These are phyloP conservation scores for Pseudogymnoascus sp. DNA, from an alignment of 2,329 filamentous ascomycete genomes.

Conservation along the genomic window DNA sequence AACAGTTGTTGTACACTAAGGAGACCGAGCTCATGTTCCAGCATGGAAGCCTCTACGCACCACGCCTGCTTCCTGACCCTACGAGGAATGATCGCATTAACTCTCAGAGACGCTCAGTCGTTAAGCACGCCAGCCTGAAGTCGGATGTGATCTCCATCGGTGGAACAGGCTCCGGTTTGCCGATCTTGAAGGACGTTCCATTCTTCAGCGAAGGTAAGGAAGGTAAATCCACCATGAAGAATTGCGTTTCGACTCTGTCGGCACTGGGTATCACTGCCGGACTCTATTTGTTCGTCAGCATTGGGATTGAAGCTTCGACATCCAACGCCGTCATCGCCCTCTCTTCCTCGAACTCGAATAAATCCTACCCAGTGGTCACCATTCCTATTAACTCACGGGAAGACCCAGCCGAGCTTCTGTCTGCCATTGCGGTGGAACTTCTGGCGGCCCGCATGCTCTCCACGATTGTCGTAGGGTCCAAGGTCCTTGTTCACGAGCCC, in stretches of 20 bases:
- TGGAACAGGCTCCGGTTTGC: slow-evolving; percentile 8
- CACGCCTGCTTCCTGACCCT: not conserved
- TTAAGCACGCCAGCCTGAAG: slow-evolving; percentile 7
- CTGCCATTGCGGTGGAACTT: slow-evolving; percentile 4
- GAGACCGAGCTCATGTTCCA: not conserved
- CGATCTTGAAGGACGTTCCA: slow-evolving; percentile 6
- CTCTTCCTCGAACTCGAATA: slow-evolving; percentile 13
- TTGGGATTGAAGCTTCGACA: slow-evolving; percentile 12
- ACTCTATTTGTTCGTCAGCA: slow-evolving; percentile 12
- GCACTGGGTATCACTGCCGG: slow-evolving; percentile 14
- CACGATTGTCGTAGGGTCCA: slow-evolving; percentile 1
- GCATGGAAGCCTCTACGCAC: not conserved
- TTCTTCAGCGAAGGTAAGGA: slow-evolving; percentile 9
- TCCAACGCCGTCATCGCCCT: slow-evolving; percentile 12
- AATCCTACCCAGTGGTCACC: slow-evolving; percentile 12
- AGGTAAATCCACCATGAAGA: slow-evolving; percentile 12
- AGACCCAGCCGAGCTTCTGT: slow-evolving; percentile 11
- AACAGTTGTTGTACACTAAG: not conserved
- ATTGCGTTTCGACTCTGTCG: slow-evolving; percentile 11
- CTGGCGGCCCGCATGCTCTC: slow-evolving; percentile 10
- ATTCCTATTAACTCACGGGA: slow-evolving; percentile 11
- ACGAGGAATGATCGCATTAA: not conserved
- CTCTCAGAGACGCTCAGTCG: slow-evolving; percentile 1
- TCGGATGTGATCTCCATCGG: slow-evolving; percentile 11
- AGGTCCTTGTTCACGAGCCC: slow-evolving; percentile 12